Evolutionary conservation across 495 filamentous ascomycete genomes (phyloP).

Genomic region (Aspergillus funiculosus): DNA sequence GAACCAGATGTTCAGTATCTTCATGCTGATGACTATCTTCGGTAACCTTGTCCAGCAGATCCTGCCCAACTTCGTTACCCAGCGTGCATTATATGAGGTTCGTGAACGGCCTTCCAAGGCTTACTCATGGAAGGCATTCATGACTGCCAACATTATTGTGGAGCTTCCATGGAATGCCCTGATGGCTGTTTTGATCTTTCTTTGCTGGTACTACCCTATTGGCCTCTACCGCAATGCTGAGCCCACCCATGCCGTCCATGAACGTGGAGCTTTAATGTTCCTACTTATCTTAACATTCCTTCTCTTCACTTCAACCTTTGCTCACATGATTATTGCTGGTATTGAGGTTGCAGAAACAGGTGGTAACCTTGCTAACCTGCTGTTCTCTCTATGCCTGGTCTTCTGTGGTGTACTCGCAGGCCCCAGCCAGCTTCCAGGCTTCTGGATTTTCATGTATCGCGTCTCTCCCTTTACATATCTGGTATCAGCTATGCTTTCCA

Average conservation of each 20-base stretch:
- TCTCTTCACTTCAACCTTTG: conserved; percentile 56
- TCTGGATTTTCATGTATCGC: conserved; percentile 84
- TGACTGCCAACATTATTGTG: conserved; percentile 61
- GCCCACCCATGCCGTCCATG: conserved; percentile 37
- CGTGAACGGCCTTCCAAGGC: conserved; percentile 67
- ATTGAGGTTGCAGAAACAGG: conserved; percentile 58
- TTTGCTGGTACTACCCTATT: conserved; percentile 63
- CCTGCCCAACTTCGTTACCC: conserved; percentile 64
- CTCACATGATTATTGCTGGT: conserved; percentile 60
- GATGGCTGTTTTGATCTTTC: conserved; percentile 56
- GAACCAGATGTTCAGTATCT: conserved; percentile 87
- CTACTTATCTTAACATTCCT: conserved; percentile 52
- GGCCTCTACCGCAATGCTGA: conserved; percentile 56
- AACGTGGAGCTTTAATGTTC: conserved; percentile 55
- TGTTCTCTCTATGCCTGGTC: conserved; percentile 57
- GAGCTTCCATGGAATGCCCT: conserved; percentile 71
- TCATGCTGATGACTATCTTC: conserved; percentile 81
- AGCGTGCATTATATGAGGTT: conserved; percentile 64
- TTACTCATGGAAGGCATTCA: conserved; percentile 72
- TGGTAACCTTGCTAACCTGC: conserved; percentile 54
- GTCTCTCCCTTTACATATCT: conserved; percentile 70
- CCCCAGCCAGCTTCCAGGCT: conserved; percentile 55
- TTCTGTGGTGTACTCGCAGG: conserved; percentile 65
- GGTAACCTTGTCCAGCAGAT: conserved; percentile 74
- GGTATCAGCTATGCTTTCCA: conserved; percentile 57